Percentiles rank a stretch among this genome's conserved stretches.
These are phyloP conservation scores for Cucumis sativus DNA, from an alignment of 306 rosid genomes.

Conservation along the genomic window Cucumber_9930_V3 NC_026659.2:26720001-26720500, in stretches of 20 bases:
- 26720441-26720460: not conserved
- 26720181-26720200: not conserved
- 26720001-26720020: slow-evolving; percentile 1
- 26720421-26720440: not conserved
- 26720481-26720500: not conserved
- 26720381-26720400: not conserved
- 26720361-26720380: slow-evolving; percentile 14
- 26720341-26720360: slow-evolving; percentile 25
- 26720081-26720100: not conserved
- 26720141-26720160: slow-evolving; percentile 3
- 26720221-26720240: slow-evolving; percentile 15
- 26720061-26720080: not conserved
- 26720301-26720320: slow-evolving; percentile 37
- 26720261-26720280: slow-evolving; percentile 37
- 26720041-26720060: not conserved
- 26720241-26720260: slow-evolving; percentile 26
- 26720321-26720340: slow-evolving; percentile 7
- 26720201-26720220: not conserved
- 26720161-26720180: not conserved
- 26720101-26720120: not conserved
- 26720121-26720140: not conserved
- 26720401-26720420: not conserved
- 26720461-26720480: not conserved
- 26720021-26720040: not conserved
- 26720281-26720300: slow-evolving; percentile 9